Evolutionary conservation across 2,329 filamentous ascomycete species (phyloP).

Genomic region (Cytospora paraplurivora): DNA sequence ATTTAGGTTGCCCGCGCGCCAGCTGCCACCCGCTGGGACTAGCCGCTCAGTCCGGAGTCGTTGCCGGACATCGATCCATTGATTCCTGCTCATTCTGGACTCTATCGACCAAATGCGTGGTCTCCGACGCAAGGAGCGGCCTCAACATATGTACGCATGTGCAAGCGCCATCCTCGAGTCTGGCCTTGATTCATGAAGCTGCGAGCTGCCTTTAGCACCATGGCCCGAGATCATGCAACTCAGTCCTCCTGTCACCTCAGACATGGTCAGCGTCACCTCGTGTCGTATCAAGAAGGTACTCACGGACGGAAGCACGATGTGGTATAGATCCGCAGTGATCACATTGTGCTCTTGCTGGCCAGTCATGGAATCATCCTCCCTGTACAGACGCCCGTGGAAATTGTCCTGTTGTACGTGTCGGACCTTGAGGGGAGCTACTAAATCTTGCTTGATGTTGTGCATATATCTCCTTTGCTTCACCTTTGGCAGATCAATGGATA

Average conservation of each 20-base stretch:
- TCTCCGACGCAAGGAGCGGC: neutral
- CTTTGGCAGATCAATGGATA: neutral
- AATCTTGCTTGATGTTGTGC: constrained; percentile 14
- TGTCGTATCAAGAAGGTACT: constrained; percentile 12
- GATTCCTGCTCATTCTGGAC: neutral
- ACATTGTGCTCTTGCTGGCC: constrained; percentile 1
- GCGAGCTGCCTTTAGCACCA: neutral
- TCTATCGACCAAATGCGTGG: neutral
- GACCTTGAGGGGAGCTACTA: neutral
- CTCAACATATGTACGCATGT: neutral
- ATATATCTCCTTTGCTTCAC: neutral
- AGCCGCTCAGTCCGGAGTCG: neutral
- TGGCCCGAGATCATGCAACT: neutral
- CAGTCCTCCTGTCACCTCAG: too few species aligned
- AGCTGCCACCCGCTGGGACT: too few species aligned
- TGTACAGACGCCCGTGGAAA: constrained; percentile 10
- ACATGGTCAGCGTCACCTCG: neutral
- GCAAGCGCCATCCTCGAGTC: neutral
- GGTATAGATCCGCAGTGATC: constrained; percentile 7
- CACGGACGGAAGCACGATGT: constrained; percentile 19
- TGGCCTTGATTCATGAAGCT: neutral
- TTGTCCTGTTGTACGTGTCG: constrained; percentile 25
- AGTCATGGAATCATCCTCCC: neutral
- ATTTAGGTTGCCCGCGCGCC: too few species aligned
- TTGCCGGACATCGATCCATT: too few species aligned